Evolutionary conservation across 2,329 filamentous ascomycete genomes (phyloP).

Genomic region (Tolypocladium nubicola): DNA sequence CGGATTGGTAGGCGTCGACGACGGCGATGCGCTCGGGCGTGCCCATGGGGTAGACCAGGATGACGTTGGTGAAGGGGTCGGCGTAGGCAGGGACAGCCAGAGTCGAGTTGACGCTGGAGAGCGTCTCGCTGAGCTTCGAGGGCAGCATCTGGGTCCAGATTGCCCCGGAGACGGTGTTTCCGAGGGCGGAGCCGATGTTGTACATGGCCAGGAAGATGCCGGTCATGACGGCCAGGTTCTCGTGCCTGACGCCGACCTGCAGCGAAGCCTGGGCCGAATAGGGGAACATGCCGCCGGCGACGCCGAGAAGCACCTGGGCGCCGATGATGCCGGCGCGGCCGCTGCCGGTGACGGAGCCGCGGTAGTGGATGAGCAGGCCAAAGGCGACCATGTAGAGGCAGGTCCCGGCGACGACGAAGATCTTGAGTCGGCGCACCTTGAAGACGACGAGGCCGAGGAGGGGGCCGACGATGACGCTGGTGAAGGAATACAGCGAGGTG

Average conservation of each 20-base stretch:
- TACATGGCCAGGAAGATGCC: conserved; percentile 28
- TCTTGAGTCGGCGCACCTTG: conserved; percentile 42
- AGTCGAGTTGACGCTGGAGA: conserved; percentile 21
- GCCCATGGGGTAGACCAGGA: conserved; percentile 26
- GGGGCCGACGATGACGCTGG: conserved; percentile 43
- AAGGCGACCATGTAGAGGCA: conserved; percentile 45
- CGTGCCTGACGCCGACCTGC: conserved; percentile 23
- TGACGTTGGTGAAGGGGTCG: conserved; percentile 24
- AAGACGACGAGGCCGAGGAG: conserved; percentile 40
- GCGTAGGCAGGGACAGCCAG: conserved; percentile 25
- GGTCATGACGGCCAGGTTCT: conserved; percentile 27
- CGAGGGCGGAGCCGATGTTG: conserved; percentile 29
- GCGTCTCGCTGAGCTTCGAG: conserved; percentile 16
- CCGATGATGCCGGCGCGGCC: conserved; percentile 42
- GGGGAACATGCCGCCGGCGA: conserved; percentile 47
- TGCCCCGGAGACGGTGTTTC: conserved; percentile 27
- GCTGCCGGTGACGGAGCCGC: conserved; percentile 30
- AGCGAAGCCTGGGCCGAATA: conserved; percentile 29
- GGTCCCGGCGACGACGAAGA: conserved; percentile 46
- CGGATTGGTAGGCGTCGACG: conserved; percentile 32
- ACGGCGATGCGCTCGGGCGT: conserved; percentile 32
- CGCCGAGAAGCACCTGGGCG: conserved; percentile 44
- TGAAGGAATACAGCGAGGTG: conserved; percentile 40
- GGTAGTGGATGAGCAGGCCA: conserved; percentile 43
- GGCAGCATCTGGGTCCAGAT: conserved; percentile 32